Conservation (phyloP, 345 rosid species). For the Odontarrhena argentea region DNA sequence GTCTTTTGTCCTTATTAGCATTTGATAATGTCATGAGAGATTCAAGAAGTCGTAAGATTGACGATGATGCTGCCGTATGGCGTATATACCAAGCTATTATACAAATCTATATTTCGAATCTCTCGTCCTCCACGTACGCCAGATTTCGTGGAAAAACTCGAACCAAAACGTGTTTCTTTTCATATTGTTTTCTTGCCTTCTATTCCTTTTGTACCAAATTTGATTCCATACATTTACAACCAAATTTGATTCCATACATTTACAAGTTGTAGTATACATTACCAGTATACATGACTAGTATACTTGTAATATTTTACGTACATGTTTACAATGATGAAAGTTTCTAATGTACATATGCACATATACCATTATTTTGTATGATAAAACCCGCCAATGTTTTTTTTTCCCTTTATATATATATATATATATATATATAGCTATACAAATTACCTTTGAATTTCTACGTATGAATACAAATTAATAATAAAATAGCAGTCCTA, state of each 20-base stretch:
- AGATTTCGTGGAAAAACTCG: conserved; percentile 32
- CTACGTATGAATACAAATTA: too few species aligned
- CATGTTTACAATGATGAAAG: too few species aligned
- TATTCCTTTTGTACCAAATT: not conserved
- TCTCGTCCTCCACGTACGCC: conserved; percentile 40
- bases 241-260: not conserved
- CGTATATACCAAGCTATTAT: conserved; percentile 35
- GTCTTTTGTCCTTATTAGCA: conserved; percentile 35
- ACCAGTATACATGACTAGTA: not conserved
- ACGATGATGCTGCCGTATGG: conserved; percentile 37
- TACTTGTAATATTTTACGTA: not conserved
- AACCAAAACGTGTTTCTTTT: conserved; percentile 17
- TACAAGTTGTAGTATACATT: not conserved
- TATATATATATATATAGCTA: too few species aligned
- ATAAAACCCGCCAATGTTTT: too few species aligned
- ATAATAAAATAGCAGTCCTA: too few species aligned
- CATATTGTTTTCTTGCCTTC: not conserved
- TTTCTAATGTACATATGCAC: too few species aligned
- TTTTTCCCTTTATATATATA: too few species aligned
- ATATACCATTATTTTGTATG: too few species aligned
- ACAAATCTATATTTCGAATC: conserved; percentile 28
- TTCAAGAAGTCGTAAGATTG: conserved; percentile 34
- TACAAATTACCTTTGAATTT: too few species aligned
- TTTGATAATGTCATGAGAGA: conserved; percentile 23
- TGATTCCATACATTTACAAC: not conserved